These are phyloP conservation scores for Didymella sp. DNA, from an alignment of 2,329 filamentous ascomycete genomes.

Conservation along the genomic window DNA sequence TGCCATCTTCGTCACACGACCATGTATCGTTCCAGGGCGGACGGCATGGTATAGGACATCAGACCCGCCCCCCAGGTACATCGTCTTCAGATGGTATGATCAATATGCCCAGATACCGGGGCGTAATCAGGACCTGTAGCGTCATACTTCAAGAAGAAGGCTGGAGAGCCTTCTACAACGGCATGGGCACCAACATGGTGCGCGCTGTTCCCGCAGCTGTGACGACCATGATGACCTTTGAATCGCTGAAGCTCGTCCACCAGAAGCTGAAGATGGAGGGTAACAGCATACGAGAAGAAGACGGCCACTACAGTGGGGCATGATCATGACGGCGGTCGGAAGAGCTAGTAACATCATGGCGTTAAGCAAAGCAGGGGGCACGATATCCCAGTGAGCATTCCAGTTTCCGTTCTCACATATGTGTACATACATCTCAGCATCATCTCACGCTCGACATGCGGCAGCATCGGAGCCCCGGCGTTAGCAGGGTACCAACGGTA, in stretches of 20 bases:
- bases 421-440: slow-evolving; percentile 37
- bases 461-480: slow-evolving; percentile 33
- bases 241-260: slow-evolving; percentile 69
- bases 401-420: slow-evolving; percentile 25
- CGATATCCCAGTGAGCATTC: slow-evolving; percentile 30
- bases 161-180: slow-evolving; percentile 95
- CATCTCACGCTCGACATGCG: slow-evolving; percentile 16
- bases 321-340: not conserved
- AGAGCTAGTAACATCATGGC: slow-evolving; percentile 21
- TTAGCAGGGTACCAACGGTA: slow-evolving; percentile 21
- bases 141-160: slow-evolving; percentile 91
- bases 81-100: slow-evolving; percentile 65
- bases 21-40: slow-evolving; percentile 58
- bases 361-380: slow-evolving; percentile 26
- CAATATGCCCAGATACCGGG: slow-evolving; percentile 69
- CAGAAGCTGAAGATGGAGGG: slow-evolving; percentile 62
- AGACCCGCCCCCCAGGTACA: slow-evolving; percentile 53
- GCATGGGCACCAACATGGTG: slow-evolving; percentile 97
- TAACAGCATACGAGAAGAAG: slow-evolving; percentile 32
- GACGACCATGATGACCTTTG: slow-evolving; percentile 97
- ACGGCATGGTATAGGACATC: slow-evolving; percentile 47
- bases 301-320: slow-evolving; percentile 7
- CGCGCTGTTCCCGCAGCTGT: slow-evolving; percentile 93
- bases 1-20: slow-evolving; percentile 56
- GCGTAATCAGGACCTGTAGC: slow-evolving; percentile 80